A percentile compares a stretch with the other conserved stretches of the same genome.
Evolutionary conservation across 2,329 filamentous ascomycete genomes (phyloP).

Genomic region (Xylariomycetidae sp.): DNA sequence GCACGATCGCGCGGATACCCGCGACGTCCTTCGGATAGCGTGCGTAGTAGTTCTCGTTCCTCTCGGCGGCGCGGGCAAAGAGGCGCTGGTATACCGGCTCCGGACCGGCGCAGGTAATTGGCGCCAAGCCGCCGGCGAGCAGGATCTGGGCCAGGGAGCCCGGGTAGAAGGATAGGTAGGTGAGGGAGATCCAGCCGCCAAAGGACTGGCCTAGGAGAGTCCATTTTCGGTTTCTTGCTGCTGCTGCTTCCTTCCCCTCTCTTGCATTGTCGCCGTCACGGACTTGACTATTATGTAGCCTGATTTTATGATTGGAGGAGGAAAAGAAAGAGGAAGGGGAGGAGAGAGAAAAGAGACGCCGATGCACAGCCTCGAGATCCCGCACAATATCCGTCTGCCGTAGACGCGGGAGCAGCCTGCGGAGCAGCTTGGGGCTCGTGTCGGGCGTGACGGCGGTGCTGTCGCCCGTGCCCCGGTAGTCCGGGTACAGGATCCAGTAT

Average conservation of each 20-base stretch:
- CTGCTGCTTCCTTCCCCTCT: no score
- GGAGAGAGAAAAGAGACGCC: no score
- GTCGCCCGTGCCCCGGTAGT: conserved; percentile 68
- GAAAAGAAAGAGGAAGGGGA: no score
- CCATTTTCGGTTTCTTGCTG: conserved; percentile 52
- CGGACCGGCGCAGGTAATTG: conserved; percentile 53
- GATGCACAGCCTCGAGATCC: conserved; percentile 67
- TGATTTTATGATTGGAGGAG: no score
- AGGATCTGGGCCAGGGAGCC: conserved; percentile 60
- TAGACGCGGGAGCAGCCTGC: conserved; percentile 61
- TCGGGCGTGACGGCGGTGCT: conserved; percentile 29
- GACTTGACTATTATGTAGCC: no score
- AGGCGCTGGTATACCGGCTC: conserved; percentile 33
- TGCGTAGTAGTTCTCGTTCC: conserved; percentile 61
- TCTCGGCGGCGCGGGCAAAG: conserved; percentile 53
- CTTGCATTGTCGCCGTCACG: no score
- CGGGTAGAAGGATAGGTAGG: conserved; percentile 64
- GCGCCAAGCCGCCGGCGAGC: conserved; percentile 62
- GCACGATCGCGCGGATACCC: conserved; percentile 45
- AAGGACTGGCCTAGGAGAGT: conserved; percentile 68
- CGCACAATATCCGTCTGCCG: conserved; percentile 69
- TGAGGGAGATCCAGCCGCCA: conserved; percentile 67
- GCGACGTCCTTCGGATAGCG: conserved; percentile 63
- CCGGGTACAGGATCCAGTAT: conserved; percentile 63
- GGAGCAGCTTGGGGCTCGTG: conserved; percentile 53